A percentile compares a stretch with the other conserved stretches of the same genome.
phyloP scores from a whole-genome alignment of 2,329 filamentous ascomycete genomes.

The Venturia effusa region DNA sequence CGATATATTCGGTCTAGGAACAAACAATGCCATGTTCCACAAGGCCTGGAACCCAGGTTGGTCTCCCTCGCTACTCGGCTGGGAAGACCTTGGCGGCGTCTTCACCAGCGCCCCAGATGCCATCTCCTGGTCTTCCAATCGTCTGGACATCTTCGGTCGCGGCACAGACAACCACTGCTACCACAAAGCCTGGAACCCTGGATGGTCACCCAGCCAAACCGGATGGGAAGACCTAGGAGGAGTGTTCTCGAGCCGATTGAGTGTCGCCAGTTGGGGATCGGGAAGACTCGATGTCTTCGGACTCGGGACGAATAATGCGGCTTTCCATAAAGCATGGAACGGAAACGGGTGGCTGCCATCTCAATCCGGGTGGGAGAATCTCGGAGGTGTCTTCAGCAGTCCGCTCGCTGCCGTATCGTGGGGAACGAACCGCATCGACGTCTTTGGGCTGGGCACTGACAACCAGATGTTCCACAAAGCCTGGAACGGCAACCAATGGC shows the following conservation, averaged over 20 bases:
- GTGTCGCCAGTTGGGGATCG: conserved; percentile 12
- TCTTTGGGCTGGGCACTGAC: background rate
- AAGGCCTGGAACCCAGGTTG: background rate
- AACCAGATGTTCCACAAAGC: background rate
- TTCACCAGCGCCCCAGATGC: conserved; percentile 1
- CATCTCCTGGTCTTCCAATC: background rate
- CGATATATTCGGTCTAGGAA: background rate
- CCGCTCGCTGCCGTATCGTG: background rate
- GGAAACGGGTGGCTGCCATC: background rate
- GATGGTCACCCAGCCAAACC: background rate
- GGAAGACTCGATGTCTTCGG: conserved; percentile 15
- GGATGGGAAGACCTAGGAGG: background rate
- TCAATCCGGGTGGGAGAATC: background rate
- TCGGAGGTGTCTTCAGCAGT: background rate
- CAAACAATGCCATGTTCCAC: background rate
- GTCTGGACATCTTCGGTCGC: background rate
- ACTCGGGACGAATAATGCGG: background rate
- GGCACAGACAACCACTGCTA: background rate
- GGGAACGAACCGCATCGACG: background rate
- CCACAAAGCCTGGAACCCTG: background rate
- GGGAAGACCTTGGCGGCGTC: conserved; percentile 7
- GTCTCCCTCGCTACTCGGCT: background rate
- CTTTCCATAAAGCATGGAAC: background rate
- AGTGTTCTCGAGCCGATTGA: conserved; percentile 5
- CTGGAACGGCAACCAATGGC: background rate